Evolutionary conservation across 768 basidiomycete species (phyloP).

Genomic region (Holtermannia corniformis): DNA sequence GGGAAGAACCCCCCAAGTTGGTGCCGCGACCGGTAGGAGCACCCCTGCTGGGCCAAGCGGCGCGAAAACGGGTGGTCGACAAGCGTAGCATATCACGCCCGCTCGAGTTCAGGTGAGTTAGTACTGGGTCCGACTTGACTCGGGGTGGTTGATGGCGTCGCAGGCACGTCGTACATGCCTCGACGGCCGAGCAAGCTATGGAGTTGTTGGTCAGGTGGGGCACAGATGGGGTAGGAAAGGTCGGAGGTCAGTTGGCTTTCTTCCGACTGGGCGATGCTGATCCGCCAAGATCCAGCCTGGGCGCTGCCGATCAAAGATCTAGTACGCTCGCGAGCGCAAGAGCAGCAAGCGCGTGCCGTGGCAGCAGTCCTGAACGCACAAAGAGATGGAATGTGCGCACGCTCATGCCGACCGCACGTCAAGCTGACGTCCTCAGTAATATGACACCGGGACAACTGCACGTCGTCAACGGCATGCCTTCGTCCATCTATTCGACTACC

Average conservation of each 20-base stretch:
- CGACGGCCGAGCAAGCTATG: slow-evolving; percentile 36
- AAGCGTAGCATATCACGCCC: slow-evolving; percentile 35
- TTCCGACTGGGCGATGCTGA: neutral
- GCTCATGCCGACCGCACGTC: neutral
- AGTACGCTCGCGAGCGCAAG: slow-evolving; percentile 35
- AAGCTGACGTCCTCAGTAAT: neutral
- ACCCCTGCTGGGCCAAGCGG: neutral
- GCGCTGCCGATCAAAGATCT: slow-evolving; percentile 35
- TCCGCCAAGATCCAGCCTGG: slow-evolving; percentile 36
- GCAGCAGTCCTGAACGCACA: slow-evolving; percentile 38
- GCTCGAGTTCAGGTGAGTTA: slow-evolving; percentile 35
- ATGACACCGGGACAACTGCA: slow-evolving; percentile 16
- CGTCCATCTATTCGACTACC: slow-evolving; percentile 38
- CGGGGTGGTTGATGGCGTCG: neutral
- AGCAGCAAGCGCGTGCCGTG: slow-evolving; percentile 40
- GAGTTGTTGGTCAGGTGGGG: slow-evolving; percentile 39
- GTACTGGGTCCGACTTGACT: neutral
- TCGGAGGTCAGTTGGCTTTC: slow-evolving; percentile 33
- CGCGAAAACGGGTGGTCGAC: slow-evolving; percentile 27
- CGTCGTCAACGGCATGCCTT: slow-evolving; percentile 41
- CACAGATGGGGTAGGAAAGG: slow-evolving; percentile 37
- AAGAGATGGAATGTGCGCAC: slow-evolving; percentile 15
- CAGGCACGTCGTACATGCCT: slow-evolving; percentile 39
- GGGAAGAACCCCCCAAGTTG: neutral
- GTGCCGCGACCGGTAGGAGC: neutral